Evolutionary conservation across 2,329 filamentous ascomycete species (phyloP).

Genomic region (Paraconiothyrium sp.): DNA sequence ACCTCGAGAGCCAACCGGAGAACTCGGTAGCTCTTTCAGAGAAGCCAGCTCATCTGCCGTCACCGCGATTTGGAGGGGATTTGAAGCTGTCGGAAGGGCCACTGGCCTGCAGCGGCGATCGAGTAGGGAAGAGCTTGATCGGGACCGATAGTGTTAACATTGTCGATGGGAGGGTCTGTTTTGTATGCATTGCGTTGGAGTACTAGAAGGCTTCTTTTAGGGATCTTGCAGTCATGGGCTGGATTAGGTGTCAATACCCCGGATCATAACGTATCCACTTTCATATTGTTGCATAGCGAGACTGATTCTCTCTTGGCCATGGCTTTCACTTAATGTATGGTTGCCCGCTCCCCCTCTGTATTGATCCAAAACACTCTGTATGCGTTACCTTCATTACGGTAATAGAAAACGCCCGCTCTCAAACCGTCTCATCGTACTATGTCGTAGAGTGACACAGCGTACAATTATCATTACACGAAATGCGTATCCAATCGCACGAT

Average conservation of each 20-base stretch:
- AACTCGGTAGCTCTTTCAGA: conserved; percentile 38
- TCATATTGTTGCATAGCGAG: conserved; percentile 1
- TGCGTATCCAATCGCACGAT: not conserved
- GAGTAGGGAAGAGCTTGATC: conserved; percentile 44
- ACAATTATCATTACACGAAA: not conserved
- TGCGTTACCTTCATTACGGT: too few species aligned
- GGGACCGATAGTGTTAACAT: conserved; percentile 37
- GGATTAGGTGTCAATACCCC: conserved; percentile 18
- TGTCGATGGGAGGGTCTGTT: conserved; percentile 1
- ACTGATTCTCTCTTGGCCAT: not conserved
- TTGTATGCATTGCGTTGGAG: conserved; percentile 22
- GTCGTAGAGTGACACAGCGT: not conserved
- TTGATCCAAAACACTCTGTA: too few species aligned
- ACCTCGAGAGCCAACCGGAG: conserved; percentile 22
- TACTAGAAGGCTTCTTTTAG: conserved; percentile 12
- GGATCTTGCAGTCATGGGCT: conserved; percentile 16
- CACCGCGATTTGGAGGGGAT: conserved; percentile 48
- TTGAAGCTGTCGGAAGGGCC: conserved; percentile 43
- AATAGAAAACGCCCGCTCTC: too few species aligned
- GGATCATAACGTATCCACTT: conserved; percentile 16
- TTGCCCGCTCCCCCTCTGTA: too few species aligned
- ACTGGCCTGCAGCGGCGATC: conserved; percentile 41
- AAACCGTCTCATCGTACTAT: too few species aligned
- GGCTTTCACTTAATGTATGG: not conserved
- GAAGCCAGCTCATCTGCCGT: conserved; percentile 45